Evolutionary conservation across 2,329 filamentous ascomycete species (phyloP), one percentile per base, ranked within the genome.

Genomic region (Cadophora sp.): DNA sequence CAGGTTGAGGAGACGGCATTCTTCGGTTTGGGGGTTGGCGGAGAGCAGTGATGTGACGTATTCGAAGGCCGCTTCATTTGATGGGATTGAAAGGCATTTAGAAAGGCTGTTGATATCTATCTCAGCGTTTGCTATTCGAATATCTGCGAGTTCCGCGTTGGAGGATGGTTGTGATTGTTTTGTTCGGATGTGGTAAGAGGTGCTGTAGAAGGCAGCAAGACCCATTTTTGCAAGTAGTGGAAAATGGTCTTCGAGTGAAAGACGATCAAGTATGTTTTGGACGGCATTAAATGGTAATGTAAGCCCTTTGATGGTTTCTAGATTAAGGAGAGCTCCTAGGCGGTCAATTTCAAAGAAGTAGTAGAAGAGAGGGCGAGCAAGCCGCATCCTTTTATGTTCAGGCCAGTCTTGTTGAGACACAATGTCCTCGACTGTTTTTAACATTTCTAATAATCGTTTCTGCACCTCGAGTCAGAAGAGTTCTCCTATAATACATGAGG

Each of bases 401-500:
- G 53, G 24, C 26, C 27, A 53, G 3, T 60, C 26, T 37, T 19
- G 48, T 31, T 64, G n/a, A 55, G 40, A 37, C 14, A 14, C 4
- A 62, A 26, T 50, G 27, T 56, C 34, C 43, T 56, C 31, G n/a
- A 69, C 2, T 27, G 8, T 19, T 59, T 62, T 27, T 60, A 29
- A 34, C 40, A 64, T 16, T 26, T 37, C 55, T 64, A 48, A 22
- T 8, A 64, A 55, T 51, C 26, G 8, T 34, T 58, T 62, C 62
- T 65, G 50, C 46, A 61, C 46, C 50, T 34, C 16, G 34, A 12
- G 65, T 65, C 62, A 65, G 65, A 65, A 3, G 53, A 3, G 61
- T 51, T 31, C 4, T 59, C 37, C 34, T 62, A 65, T 65, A 22
- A 37, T 65, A 69, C 63, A 69, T 37, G 29, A 43, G 26, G 48